phyloP scores from a whole-genome alignment of 2,329 filamentous ascomycete species.

The Fusarium algeriense region DNA sequence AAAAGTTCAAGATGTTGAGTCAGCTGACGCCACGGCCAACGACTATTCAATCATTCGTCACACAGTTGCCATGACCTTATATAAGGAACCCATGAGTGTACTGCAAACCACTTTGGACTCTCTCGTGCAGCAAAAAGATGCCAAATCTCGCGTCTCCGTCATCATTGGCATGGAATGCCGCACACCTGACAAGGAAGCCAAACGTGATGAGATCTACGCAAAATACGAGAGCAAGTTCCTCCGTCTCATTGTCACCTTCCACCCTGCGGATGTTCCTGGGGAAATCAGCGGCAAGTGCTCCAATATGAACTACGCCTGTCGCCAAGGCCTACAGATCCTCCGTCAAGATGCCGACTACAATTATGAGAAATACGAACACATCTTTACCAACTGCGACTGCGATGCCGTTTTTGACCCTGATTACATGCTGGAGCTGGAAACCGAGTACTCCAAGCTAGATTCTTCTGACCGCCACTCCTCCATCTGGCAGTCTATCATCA shows the following conservation, averaged over 20 bases:
- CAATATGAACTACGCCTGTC: conserved; percentile 38
- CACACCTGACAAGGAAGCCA: conserved; percentile 27
- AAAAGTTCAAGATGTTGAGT: conserved; percentile 24
- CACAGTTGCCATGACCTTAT: conserved; percentile 36
- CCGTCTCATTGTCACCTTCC: conserved; percentile 31
- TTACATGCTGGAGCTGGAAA: conserved; percentile 39
- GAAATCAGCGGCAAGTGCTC: conserved; percentile 34
- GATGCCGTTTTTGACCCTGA: conserved; percentile 42
- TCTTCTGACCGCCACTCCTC: conserved; percentile 37
- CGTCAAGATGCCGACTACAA: conserved; percentile 33
- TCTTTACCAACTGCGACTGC: conserved; percentile 45
- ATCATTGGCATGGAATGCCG: conserved; percentile 32
- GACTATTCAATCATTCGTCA: conserved; percentile 21
- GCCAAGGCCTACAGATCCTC: conserved; percentile 28
- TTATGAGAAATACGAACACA: conserved; percentile 39
- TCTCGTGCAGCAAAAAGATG: conserved; percentile 19
- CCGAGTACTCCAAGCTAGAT: conserved; percentile 28
- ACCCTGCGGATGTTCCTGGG: conserved; percentile 18
- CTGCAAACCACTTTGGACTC: conserved; percentile 30
- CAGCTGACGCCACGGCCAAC: not conserved
- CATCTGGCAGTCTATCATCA: conserved; percentile 45
- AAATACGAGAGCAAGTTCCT: conserved; percentile 28
- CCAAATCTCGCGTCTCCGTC: conserved; percentile 14
- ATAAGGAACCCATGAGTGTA: conserved; percentile 34
- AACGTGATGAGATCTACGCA: conserved; percentile 24